Evolutionary conservation across 768 basidiomycete species (phyloP).

Genomic region (Cystobasidium ongulense): DNA sequence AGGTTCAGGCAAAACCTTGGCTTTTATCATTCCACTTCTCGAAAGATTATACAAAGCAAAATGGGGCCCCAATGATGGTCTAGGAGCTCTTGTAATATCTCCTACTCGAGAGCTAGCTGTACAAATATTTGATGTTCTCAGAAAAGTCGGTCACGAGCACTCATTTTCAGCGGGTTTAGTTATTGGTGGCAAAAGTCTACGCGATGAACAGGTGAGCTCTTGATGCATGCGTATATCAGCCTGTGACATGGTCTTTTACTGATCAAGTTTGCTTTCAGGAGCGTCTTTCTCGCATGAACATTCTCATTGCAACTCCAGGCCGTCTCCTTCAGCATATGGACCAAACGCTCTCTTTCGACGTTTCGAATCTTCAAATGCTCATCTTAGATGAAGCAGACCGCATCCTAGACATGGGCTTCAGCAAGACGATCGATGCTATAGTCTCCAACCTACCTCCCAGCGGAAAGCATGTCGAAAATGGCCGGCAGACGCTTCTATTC

Average conservation of each 20-base stretch:
- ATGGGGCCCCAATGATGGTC: constrained; percentile 65
- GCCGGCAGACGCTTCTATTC: constrained; percentile 89
- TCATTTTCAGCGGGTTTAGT: constrained; percentile 87
- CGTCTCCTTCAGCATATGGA: constrained; percentile 95
- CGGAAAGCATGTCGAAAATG: constrained; percentile 47
- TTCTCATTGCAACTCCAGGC: constrained; percentile 95
- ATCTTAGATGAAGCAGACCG: constrained; percentile 96
- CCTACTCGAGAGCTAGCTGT: constrained; percentile 92
- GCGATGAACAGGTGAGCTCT: constrained; percentile 58
- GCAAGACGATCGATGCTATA: constrained; percentile 76
- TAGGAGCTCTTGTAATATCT: constrained; percentile 84
- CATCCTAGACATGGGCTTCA: constrained; percentile 92
- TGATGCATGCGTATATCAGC: neutral
- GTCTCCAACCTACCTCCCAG: constrained; percentile 69
- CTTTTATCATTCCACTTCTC: constrained; percentile 61
- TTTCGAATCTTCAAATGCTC: constrained; percentile 79
- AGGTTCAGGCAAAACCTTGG: constrained; percentile 66
- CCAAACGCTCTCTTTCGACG: constrained; percentile 89
- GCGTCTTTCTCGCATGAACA: constrained; percentile 85
- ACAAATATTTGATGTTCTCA: constrained; percentile 92
- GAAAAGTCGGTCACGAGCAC: constrained; percentile 86
- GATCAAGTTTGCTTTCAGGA: constrained; percentile 49
- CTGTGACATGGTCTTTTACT: too few relatives aligned
- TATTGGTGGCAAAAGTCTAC: constrained; percentile 90
- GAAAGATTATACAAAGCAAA: constrained; percentile 59